These are phyloP conservation scores for Kalanchoe fedtschenkoi DNA, from an alignment of 164 flowering plant species.

Conservation along the genomic window DNA sequence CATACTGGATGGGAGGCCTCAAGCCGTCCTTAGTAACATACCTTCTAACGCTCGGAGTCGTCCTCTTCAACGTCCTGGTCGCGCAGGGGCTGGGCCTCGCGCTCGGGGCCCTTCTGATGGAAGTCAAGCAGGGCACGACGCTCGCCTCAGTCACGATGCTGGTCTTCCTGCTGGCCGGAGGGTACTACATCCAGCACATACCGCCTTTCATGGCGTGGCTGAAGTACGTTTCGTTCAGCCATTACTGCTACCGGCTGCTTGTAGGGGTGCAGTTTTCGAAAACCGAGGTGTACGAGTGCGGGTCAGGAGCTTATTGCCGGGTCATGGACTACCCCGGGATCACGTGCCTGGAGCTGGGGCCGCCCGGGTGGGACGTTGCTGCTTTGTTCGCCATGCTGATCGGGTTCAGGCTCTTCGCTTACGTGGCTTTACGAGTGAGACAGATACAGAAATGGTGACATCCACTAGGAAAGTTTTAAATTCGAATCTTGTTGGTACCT, in stretches of 20 bases:
- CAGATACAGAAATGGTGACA: neutral
- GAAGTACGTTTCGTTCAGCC: constrained; percentile 71
- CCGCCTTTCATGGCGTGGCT: constrained; percentile 70
- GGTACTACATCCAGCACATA: constrained; percentile 84
- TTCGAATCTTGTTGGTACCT: too few relatives aligned
- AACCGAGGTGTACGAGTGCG: constrained; percentile 56
- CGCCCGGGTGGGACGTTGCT: constrained; percentile 42
- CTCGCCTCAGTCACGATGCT: constrained; percentile 80
- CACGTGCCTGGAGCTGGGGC: constrained; percentile 30
- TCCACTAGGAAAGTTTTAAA: neutral
- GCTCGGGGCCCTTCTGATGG: constrained; percentile 84
- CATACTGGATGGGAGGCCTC: constrained; percentile 93
- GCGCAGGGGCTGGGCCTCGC: constrained; percentile 85
- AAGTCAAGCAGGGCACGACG: constrained; percentile 66
- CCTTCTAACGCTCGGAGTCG: constrained; percentile 38
- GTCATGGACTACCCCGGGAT: constrained; percentile 58
- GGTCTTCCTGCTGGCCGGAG: constrained; percentile 67
- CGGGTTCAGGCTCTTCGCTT: constrained; percentile 74
- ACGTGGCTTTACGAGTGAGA: constrained; percentile 53
- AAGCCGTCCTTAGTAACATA: constrained; percentile 46
- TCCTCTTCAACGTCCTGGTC: constrained; percentile 74
- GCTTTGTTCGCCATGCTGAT: constrained; percentile 63
- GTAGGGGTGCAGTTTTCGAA: constrained; percentile 60
- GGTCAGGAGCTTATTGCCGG: constrained; percentile 32
- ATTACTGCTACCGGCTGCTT: constrained; percentile 80